A percentile compares a stretch with the other conserved stretches of the same genome.
phyloP scores from a whole-genome alignment of 371 early-diverging fungal genomes.

The Enterocytospora artemiae region DNA sequence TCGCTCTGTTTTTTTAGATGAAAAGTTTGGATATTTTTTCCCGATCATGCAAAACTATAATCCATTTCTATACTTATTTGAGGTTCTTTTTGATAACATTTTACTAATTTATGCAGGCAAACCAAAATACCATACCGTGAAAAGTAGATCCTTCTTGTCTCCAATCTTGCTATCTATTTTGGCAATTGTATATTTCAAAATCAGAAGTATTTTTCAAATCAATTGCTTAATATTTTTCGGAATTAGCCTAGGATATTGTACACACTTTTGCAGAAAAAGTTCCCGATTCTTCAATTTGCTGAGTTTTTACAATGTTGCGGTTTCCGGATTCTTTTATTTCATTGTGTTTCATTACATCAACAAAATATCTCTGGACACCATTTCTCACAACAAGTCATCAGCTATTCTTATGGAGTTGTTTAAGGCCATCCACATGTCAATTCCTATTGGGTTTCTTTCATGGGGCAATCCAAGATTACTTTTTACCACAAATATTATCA shows the following conservation, averaged over 20 bases:
- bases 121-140: background rate
- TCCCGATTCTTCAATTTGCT: background rate
- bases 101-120: background rate
- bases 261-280: background rate
- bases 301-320: background rate
- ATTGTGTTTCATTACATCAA: no score
- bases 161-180: background rate
- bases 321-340: no score
- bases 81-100: conserved; percentile 5
- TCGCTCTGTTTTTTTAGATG: background rate
- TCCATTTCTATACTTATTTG: conserved; percentile 1
- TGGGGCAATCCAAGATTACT: no score
- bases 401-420: no score
- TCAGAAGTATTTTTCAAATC: background rate
- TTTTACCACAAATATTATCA: no score
- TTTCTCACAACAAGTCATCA: no score
- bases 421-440: no score
- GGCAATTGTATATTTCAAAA: background rate
- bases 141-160: background rate
- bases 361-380: no score
- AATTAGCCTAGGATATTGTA: background rate
- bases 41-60: no score
- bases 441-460: no score
- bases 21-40: no score
- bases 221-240: background rate